These are phyloP conservation scores for Angomonas ambiguus DNA, from an alignment of 208 protist species.

Conservation along the genomic window DNA sequence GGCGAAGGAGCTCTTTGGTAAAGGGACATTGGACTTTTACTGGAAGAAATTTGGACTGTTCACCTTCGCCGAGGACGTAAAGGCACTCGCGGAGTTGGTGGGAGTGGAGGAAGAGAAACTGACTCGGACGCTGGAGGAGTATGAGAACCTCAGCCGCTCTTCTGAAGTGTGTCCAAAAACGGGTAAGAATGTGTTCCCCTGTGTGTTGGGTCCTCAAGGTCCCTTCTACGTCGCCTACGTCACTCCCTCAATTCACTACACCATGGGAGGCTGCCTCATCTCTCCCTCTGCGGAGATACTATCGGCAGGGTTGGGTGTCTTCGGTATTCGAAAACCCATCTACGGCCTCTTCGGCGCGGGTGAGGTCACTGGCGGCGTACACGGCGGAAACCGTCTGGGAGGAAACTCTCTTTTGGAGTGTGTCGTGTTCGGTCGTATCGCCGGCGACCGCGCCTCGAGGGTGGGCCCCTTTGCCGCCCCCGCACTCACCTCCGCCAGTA, in stretches of 20 bases:
- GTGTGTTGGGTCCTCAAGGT: constrained; percentile 44
- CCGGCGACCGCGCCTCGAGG: constrained; percentile 60
- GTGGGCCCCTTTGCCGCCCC: not conserved
- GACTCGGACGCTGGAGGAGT: constrained; percentile 34
- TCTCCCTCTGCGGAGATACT: constrained; percentile 74
- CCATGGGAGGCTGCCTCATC: constrained; percentile 94
- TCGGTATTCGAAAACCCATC: constrained; percentile 54
- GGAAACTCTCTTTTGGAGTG: constrained; percentile 95
- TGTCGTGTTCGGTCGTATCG: constrained; percentile 65
- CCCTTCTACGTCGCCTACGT: constrained; percentile 83
- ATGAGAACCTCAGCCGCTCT: constrained; percentile 28
- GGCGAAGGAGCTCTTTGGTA: constrained; percentile 61
- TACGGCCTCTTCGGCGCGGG: constrained; percentile 92
- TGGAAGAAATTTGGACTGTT: constrained; percentile 65
- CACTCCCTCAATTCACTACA: constrained; percentile 96
- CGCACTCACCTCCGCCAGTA: constrained; percentile 1
- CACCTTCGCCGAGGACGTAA: constrained; percentile 29
- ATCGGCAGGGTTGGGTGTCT: constrained; percentile 23
- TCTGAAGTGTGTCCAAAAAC: constrained; percentile 22
- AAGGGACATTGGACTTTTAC: constrained; percentile 70
- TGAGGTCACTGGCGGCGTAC: constrained; percentile 95
- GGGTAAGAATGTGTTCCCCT: constrained; percentile 51
- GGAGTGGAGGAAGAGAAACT: constrained; percentile 31
- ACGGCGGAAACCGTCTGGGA: constrained; percentile 95
- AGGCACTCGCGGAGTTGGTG: constrained; percentile 54